A percentile compares a stretch with the other conserved stretches of the same genome.
Conservation (phyloP, 73 alveolate genomes). For the Paramecium tetraurelia region DNA sequence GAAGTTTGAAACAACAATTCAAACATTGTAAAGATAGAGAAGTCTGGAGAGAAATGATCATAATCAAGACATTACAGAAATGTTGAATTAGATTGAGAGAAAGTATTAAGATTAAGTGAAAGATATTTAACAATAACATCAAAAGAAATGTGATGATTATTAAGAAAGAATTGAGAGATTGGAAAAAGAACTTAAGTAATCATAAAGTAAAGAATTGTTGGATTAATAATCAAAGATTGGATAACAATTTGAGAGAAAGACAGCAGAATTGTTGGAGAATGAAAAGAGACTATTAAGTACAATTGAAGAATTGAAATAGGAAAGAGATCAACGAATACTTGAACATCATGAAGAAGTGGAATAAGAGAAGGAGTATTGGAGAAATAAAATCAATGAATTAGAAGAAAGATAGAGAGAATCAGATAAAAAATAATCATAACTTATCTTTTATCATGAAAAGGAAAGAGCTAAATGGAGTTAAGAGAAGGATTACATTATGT, state of each 20-base stretch:
- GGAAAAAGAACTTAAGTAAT: conserved; percentile 83
- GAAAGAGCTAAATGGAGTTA: conserved; percentile 94
- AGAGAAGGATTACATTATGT: conserved; percentile 80
- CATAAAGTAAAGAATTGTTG: conserved; percentile 79
- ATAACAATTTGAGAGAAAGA: conserved; percentile 80
- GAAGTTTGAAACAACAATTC: conserved; percentile 85
- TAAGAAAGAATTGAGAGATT: conserved; percentile 70
- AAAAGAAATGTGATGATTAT: conserved; percentile 59
- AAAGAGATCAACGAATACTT: conserved; percentile 78
- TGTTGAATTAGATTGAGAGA: conserved; percentile 79
- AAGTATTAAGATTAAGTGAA: conserved; percentile 84
- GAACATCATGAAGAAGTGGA: conserved; percentile 76
- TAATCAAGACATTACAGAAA: conserved; percentile 68
- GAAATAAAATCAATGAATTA: conserved; percentile 7
- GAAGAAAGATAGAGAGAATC: conserved; percentile 72
- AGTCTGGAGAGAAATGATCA: conserved; percentile 77
- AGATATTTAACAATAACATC: conserved; percentile 77
- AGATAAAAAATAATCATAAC: conserved; percentile 78
- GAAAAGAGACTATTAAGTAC: conserved; percentile 79
- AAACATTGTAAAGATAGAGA: conserved; percentile 77
- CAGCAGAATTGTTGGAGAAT: conserved; percentile 76
- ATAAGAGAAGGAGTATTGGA: conserved; percentile 80
- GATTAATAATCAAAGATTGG: conserved; percentile 73
- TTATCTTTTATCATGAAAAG: conserved; percentile 85
- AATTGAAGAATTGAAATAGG: conserved; percentile 68